Evolutionary conservation across 2,329 filamentous ascomycete species (phyloP), one percentile per base, ranked within the genome.

Genomic region (Verruconis gallopava): DNA sequence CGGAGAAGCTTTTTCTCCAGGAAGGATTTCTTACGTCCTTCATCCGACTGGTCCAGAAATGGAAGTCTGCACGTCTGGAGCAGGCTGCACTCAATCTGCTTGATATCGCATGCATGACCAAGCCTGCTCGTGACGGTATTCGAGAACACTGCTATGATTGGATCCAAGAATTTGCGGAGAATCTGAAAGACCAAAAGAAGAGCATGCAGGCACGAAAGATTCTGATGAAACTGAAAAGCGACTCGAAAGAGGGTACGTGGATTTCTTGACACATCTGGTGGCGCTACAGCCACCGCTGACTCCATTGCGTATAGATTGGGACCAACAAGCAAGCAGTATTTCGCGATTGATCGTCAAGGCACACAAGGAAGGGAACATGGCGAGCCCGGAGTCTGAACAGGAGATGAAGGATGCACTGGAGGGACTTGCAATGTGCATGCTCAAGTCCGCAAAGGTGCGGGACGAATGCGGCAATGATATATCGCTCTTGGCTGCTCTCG

Each of bases 31-130:
- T 95, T 36, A 69, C 77, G 45, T 80, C 76, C 43, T 71, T 96
- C 4, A 79, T 81, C 13, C 76, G 81, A 12, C 67, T 93, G 42
- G 81, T 93, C 60, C 73, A 81, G 49, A 75, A 80, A 56, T 83
- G 81, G 67, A 93, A 89, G 66, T 89, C 81, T 56, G 73, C 75
- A 50, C 85, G 85, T 52, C 81, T 96, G 17, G 86, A 94, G 61
- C 80, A 83, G 45, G 83, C 86, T 2, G 81, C 85, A 37, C 63
- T 98, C 50, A 84, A 95, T 54, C 77, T 98, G 64, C 71, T 98
- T 44, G 94, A 88, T 60, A 85, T 85, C 11, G 88, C 89, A 4
- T 95, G 86, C 60, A 83, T 94, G 61, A 83, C 93, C 55, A 72
- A 77, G 37, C 67, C 75, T 5, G 96, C 88, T 54, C 77, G 91